Evolutionary conservation across 2,329 filamentous ascomycete genomes (phyloP).

Genomic region (Fusarium lyarnte): DNA sequence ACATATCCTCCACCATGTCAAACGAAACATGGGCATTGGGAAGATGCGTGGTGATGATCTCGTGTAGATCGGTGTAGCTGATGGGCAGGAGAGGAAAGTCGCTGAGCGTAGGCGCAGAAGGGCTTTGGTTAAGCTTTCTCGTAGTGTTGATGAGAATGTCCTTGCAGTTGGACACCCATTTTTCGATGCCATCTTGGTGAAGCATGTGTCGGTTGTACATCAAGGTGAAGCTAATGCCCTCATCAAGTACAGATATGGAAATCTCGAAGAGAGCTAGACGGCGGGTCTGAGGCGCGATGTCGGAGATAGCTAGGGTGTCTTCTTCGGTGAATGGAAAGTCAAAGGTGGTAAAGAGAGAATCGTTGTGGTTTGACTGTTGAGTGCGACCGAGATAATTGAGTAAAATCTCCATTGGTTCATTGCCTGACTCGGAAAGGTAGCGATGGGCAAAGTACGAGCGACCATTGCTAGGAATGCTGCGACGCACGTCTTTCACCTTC

Average conservation of each 20-base stretch:
- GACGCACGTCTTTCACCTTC: conserved; percentile 15
- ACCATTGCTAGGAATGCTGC: conserved; percentile 18
- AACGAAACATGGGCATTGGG: conserved; percentile 25
- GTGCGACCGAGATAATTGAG: conserved; percentile 22
- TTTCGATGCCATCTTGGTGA: conserved; percentile 16
- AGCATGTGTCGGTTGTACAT: conserved; percentile 30
- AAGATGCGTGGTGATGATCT: conserved; percentile 34
- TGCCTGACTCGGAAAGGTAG: neutral
- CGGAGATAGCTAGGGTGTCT: neutral
- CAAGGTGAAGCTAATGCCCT: neutral
- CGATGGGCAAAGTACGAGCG: conserved; percentile 25
- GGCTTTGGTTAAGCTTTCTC: conserved; percentile 10
- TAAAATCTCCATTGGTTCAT: conserved; percentile 20
- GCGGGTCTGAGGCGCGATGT: conserved; percentile 8
- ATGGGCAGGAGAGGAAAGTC: conserved; percentile 48
- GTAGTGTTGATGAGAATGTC: conserved; percentile 4
- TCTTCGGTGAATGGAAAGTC: conserved; percentile 3
- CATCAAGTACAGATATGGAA: conserved; percentile 12
- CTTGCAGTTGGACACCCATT: conserved; percentile 25
- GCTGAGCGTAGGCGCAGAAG: conserved; percentile 42
- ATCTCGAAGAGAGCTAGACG: conserved; percentile 37
- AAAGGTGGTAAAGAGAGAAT: neutral
- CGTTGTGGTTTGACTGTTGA: neutral
- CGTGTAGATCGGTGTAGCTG: conserved; percentile 43
- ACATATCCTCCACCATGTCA: conserved; percentile 46